Conservation (phyloP, 2,329 filamentous ascomycete species). For the Metarhizium anisopliae region DNA sequence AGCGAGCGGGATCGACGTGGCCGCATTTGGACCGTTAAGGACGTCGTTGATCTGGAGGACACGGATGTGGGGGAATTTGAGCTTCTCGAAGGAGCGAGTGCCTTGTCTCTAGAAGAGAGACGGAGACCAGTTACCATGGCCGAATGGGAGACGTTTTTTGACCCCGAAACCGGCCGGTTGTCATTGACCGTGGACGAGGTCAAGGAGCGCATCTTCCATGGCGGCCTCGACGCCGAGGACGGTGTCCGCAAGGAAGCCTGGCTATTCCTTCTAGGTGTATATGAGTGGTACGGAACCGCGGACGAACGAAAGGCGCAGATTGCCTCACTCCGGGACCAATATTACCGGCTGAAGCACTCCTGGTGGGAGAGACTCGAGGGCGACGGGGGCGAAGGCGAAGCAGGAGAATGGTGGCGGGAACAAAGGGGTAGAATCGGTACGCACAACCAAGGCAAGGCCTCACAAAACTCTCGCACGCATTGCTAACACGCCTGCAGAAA, state of each 20-base stretch:
- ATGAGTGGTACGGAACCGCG: slow-evolving; percentile 83
- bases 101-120: slow-evolving; percentile 65
- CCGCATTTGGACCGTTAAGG: slow-evolving; percentile 85
- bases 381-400: slow-evolving; percentile 66
- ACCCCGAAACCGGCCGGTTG: slow-evolving; percentile 62
- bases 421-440: slow-evolving; percentile 88
- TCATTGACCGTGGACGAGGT: slow-evolving; percentile 82
- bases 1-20: slow-evolving; percentile 80
- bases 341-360: slow-evolving; percentile 82
- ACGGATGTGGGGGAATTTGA: slow-evolving; percentile 95
- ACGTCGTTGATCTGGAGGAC: slow-evolving; percentile 88
- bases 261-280: slow-evolving; percentile 86
- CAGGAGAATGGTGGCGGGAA: slow-evolving; percentile 94
- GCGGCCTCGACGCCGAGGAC: slow-evolving; percentile 79
- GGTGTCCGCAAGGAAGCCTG: slow-evolving; percentile 94
- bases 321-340: slow-evolving; percentile 83
- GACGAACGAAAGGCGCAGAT: slow-evolving; percentile 78
- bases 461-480: not conserved
- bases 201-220: slow-evolving; percentile 95
- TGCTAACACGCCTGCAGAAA: slow-evolving; percentile 53
- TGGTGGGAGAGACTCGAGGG: slow-evolving; percentile 97
- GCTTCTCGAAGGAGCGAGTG: slow-evolving; percentile 71
- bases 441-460: slow-evolving; percentile 19
- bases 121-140: slow-evolving; percentile 68
- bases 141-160: slow-evolving; percentile 91